These are phyloP conservation scores for Samsoniella hepiali DNA, from an alignment of 2,329 filamentous ascomycete species.

Conservation along the genomic window DNA sequence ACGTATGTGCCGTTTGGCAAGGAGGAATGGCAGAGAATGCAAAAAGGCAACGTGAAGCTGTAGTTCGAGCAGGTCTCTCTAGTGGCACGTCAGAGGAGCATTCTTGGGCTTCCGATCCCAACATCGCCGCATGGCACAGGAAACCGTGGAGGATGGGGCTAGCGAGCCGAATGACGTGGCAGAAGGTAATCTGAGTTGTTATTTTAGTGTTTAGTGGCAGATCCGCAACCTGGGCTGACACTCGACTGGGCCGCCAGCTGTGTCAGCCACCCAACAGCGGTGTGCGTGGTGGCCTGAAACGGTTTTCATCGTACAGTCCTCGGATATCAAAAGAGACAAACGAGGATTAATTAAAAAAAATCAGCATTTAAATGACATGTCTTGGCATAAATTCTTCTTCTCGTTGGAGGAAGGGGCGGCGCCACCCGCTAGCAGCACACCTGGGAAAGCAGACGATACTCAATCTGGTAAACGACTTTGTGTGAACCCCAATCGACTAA, in stretches of 20 bases:
- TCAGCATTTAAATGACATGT: background rate
- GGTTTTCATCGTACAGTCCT: background rate
- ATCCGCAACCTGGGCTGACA: background rate
- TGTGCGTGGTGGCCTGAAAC: background rate
- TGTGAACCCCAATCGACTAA: background rate
- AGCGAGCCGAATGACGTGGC: background rate
- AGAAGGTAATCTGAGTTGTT: background rate
- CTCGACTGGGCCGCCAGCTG: background rate
- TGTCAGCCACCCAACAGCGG: background rate
- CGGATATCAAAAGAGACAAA: background rate
- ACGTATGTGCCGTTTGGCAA: constrained; percentile 65
- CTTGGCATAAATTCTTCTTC: background rate
- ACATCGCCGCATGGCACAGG: too few relatives aligned
- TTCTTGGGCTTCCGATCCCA: too few relatives aligned
- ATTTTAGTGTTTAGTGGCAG: background rate
- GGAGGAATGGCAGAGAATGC: constrained; percentile 57
- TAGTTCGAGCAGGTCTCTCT: background rate
- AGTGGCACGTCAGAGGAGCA: too few relatives aligned
- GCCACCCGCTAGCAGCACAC: background rate
- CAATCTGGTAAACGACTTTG: constrained; percentile 2
- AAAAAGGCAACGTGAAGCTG: background rate
- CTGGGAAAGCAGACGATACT: background rate
- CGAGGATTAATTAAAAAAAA: background rate
- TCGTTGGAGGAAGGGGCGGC: background rate
- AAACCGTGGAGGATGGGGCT: background rate